Percentiles rank a stretch among this genome's conserved stretches.
Evolutionary conservation across 169 alveolate species (phyloP).

Genomic region (Plasmodium chabaudi): DNA sequence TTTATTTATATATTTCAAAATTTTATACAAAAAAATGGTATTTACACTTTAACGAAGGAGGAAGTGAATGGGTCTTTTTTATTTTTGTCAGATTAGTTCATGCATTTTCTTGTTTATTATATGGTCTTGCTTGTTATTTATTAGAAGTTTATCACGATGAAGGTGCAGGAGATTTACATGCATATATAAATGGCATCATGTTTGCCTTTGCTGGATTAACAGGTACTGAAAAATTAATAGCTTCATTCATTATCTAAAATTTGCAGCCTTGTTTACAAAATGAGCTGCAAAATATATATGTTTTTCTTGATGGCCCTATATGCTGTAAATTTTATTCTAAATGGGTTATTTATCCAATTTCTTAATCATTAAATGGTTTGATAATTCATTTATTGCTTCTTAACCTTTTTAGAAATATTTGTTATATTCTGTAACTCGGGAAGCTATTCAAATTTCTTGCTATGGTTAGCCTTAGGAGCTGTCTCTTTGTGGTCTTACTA

Average conservation of each 20-base stretch:
- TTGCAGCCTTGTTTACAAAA: neutral
- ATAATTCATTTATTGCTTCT: too few relatives aligned
- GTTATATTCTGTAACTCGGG: slow-evolving; percentile 84
- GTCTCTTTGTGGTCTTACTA: slow-evolving; percentile 91
- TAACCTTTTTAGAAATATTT: slow-evolving; percentile 77
- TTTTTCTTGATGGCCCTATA: neutral
- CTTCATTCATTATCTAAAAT: neutral
- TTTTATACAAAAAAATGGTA: slow-evolving; percentile 91
- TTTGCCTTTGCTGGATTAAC: slow-evolving; percentile 88
- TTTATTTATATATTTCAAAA: slow-evolving; percentile 91
- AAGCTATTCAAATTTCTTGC: slow-evolving; percentile 79
- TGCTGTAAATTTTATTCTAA: too few relatives aligned
- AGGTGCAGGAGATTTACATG: slow-evolving; percentile 94
- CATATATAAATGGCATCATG: slow-evolving; percentile 91
- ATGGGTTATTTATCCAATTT: too few relatives aligned
- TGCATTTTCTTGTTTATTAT: slow-evolving; percentile 89
- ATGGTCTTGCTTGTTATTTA: slow-evolving; percentile 91
- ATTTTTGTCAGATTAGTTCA: slow-evolving; percentile 91
- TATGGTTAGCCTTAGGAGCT: slow-evolving; percentile 90
- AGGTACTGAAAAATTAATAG: slow-evolving; percentile 78
- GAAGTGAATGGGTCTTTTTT: slow-evolving; percentile 92
- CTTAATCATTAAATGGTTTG: too few relatives aligned
- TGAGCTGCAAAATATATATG: neutral
- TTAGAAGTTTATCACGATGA: slow-evolving; percentile 94
- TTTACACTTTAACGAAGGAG: slow-evolving; percentile 92